Evolutionary conservation across 73 alveolate species (phyloP), one percentile per base, ranked within the genome.

Genomic region (Paramecium tetraurelia): DNA sequence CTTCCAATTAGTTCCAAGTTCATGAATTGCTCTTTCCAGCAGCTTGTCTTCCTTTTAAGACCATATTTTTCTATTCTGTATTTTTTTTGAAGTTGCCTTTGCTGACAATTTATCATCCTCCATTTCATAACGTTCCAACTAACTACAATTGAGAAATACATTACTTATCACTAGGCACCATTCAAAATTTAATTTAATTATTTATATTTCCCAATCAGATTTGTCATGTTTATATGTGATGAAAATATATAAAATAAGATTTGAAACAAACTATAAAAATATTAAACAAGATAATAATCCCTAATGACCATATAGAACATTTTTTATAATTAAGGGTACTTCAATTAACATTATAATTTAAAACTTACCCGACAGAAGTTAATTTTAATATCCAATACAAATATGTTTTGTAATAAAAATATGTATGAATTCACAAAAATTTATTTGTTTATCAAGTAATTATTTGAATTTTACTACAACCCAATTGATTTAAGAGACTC

Each of bases 1-100:
- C 77, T 46, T 80, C 90, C 90, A 80, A 35, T 80, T 80, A 22
- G 90, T 80, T 44, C 90, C 90, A 12, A 24, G 38, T 40, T 44
- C 75, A 43, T 41, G 50, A 7, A 80, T 80, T 24, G 90, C 90
- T 12, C 57, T 22, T 41, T 80, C 90, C 16, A 80, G 33, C 12
- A 43, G 14, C 12, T 48, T 80, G 33, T 80, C 90, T 24, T 80
- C 90, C 29, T 46, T 80, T 7, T 21, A 40, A 2, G 90, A 40
- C 90, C 90, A 80, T 22, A 80, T 24, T 80, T 48, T 80, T 80
- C 90, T 80, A 80, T 48, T 44, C 21, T 31, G 46, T 24, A 46
- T 33, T 46, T 80, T 80, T 72, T 72, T 72, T 72, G 33, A 5
- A 11, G n/a, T 18, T 14, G 59, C 59, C 7, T 72, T 43, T 20